A percentile compares a stretch with the other conserved stretches of the same genome.
These are phyloP conservation scores for Trypethelium eluteriae DNA, from an alignment of 495 filamentous ascomycete species.

Conservation along the genomic window DNA sequence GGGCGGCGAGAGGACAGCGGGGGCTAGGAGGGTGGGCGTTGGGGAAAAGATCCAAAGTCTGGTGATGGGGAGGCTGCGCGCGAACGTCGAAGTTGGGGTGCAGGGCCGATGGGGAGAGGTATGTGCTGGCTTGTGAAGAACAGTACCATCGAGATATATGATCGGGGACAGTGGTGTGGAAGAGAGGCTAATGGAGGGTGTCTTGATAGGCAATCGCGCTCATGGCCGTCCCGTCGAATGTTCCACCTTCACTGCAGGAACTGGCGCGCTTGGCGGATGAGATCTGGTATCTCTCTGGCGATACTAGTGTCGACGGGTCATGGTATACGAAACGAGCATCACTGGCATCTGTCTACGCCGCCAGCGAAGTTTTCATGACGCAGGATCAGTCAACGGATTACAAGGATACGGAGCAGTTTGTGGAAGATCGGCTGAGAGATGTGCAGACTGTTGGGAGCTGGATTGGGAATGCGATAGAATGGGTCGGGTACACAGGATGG, in stretches of 20 bases:
- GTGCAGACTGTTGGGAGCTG: constrained; percentile 49
- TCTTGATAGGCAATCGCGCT: constrained; percentile 66
- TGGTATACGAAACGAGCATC: constrained; percentile 89
- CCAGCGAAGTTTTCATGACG: constrained; percentile 81
- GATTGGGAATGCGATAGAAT: constrained; percentile 57
- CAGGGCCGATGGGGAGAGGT: constrained; percentile 80
- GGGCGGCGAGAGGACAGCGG: constrained; percentile 43
- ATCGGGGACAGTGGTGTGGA: not conserved
- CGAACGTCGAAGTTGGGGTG: constrained; percentile 53
- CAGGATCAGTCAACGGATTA: constrained; percentile 63
- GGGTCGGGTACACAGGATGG: constrained; percentile 68
- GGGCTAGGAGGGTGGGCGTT: constrained; percentile 52
- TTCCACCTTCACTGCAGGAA: constrained; percentile 70
- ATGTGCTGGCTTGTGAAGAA: constrained; percentile 23
- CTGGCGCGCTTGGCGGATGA: constrained; percentile 76
- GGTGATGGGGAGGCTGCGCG: constrained; percentile 62
- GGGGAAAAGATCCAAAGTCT: constrained; percentile 56
- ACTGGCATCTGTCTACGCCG: constrained; percentile 73
- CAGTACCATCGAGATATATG: constrained; percentile 2
- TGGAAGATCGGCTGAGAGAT: constrained; percentile 70
- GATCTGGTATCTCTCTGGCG: constrained; percentile 77
- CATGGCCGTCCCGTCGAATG: constrained; percentile 71
- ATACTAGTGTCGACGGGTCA: constrained; percentile 65
- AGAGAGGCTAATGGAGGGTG: not conserved
- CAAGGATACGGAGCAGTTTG: constrained; percentile 66